phyloP scores from a whole-genome alignment of 441 rosid genomes.

The Adansonia gregorii region DNA sequence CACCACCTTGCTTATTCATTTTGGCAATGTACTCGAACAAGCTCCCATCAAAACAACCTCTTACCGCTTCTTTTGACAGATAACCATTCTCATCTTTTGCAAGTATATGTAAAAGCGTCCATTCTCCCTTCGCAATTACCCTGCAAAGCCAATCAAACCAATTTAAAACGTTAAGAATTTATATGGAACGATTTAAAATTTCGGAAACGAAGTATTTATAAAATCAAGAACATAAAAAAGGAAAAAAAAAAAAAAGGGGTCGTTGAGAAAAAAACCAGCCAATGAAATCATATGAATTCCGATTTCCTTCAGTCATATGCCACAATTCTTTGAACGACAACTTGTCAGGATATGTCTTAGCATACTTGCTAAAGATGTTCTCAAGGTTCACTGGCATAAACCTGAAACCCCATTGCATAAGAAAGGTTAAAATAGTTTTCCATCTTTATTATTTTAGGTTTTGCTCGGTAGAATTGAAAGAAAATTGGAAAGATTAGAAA shows the following conservation, averaged over 20 bases:
- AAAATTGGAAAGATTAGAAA: too few relatives aligned
- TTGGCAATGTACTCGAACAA: slow-evolving; percentile 68
- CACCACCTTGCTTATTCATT: slow-evolving; percentile 37
- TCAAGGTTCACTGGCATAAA: too few relatives aligned
- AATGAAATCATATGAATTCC: not conserved
- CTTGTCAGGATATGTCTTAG: not conserved
- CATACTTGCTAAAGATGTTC: too few relatives aligned
- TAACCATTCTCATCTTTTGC: slow-evolving; percentile 75
- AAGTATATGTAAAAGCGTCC: slow-evolving; percentile 56
- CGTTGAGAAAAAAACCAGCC: not conserved
- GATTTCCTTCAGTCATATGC: slow-evolving; percentile 1
- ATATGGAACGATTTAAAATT: not conserved
- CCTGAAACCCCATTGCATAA: too few relatives aligned
- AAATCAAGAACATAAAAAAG: not conserved
- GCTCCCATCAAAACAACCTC: slow-evolving; percentile 76
- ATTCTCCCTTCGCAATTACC: slow-evolving; percentile 55
- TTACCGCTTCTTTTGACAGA: slow-evolving; percentile 68
- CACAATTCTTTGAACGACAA: not conserved
- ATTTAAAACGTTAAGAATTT: too few relatives aligned
- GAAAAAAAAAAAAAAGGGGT: not conserved
- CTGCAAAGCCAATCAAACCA: slow-evolving; percentile 36
- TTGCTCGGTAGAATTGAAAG: too few relatives aligned
- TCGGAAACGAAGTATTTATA: not conserved
- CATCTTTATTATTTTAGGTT: too few relatives aligned
- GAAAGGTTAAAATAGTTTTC: too few relatives aligned